These are phyloP conservation scores for Nymphaea colorata DNA, from an alignment of 164 flowering plant genomes.

Conservation along the genomic window DNA sequence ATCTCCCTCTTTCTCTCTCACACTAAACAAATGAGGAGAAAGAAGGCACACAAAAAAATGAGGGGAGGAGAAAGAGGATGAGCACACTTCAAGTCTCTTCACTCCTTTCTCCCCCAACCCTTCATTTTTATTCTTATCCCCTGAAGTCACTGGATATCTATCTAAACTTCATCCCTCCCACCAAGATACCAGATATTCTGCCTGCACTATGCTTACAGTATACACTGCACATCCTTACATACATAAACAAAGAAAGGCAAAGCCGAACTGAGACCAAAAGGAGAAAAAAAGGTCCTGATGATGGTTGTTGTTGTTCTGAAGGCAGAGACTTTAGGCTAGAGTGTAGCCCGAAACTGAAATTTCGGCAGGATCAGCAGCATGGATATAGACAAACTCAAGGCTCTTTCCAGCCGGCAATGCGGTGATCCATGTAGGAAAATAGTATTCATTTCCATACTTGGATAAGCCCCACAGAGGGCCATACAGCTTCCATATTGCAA, in stretches of 20 bases:
- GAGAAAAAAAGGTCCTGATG: neutral
- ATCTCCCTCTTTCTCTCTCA: constrained; percentile 9
- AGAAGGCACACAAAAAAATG: constrained; percentile 5
- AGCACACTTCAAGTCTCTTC: constrained; percentile 81
- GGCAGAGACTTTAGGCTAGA: constrained; percentile 18
- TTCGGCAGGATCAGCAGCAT: constrained; percentile 47
- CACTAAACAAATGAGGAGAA: neutral
- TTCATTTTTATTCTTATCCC: constrained; percentile 19
- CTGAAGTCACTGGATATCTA: constrained; percentile 7
- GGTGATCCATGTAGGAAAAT: constrained; percentile 55
- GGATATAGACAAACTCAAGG: constrained; percentile 77
- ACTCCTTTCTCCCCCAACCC: constrained; percentile 55
- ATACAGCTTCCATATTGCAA: constrained; percentile 52
- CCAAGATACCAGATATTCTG: constrained; percentile 1
- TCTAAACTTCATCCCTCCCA: neutral
- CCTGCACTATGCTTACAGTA: neutral
- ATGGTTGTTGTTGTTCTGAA: constrained; percentile 2
- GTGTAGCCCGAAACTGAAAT: constrained; percentile 47
- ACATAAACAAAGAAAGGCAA: constrained; percentile 8
- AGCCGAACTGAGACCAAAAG: constrained; percentile 9
- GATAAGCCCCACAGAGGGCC: constrained; percentile 92
- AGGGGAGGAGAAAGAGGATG: constrained; percentile 87
- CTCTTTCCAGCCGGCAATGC: constrained; percentile 53
- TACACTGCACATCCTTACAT: constrained; percentile 1
- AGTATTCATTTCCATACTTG: constrained; percentile 26